Conservation (phyloP, 495 filamentous ascomycete genomes). For the Corynascus novoguineensis region DNA sequence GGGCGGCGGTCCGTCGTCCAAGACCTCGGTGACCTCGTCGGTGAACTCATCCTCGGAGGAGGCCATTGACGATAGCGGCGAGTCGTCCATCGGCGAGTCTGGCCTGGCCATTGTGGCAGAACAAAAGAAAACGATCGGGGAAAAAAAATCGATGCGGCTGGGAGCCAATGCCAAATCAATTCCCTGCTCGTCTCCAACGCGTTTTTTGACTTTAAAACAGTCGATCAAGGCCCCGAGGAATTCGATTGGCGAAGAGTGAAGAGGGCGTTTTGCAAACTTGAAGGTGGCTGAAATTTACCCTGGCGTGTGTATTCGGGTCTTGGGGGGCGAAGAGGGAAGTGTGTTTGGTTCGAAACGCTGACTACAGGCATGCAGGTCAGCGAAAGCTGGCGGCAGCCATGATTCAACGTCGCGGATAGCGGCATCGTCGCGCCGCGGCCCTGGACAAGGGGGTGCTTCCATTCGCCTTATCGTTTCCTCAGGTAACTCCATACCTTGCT, state of each 20-base stretch:
- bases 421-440: not conserved
- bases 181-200: not conserved
- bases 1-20: constrained; percentile 41
- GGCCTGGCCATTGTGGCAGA: constrained; percentile 25
- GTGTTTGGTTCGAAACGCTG: not conserved
- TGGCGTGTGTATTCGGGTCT: not conserved
- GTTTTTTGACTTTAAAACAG: not conserved
- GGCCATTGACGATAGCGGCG: constrained; percentile 39
- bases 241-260: too few species aligned
- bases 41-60: constrained; percentile 46
- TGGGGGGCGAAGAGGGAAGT: not conserved
- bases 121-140: not conserved
- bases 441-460: not conserved
- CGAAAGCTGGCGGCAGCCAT: not conserved
- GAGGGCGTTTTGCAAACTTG: too few species aligned
- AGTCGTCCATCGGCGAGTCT: constrained; percentile 32
- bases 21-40: constrained; percentile 35
- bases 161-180: not conserved
- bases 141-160: not conserved
- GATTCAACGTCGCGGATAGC: not conserved
- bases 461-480: too few species aligned
- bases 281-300: not conserved
- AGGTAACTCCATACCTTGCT: too few species aligned
- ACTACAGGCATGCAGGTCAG: not conserved
- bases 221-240: too few species aligned